phyloP scores from a whole-genome alignment of 345 rosid genomes.

The Pugionium cornutum region DNA sequence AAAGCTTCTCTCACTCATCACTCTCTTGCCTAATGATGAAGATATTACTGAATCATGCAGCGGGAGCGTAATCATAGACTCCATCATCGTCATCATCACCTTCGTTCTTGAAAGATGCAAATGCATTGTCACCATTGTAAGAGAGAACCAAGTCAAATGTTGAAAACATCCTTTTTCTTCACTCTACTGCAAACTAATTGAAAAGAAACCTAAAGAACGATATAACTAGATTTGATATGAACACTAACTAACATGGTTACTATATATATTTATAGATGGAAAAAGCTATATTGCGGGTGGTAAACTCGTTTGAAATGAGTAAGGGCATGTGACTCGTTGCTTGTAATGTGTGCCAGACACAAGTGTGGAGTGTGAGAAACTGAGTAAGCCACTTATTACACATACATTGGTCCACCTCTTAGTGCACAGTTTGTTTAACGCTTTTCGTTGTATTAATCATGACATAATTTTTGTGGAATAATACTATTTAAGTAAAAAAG shows the following conservation, averaged over 20 bases:
- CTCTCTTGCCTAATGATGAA: not conserved
- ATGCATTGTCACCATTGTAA: not conserved
- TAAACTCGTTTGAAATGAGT: slow-evolving; percentile 8
- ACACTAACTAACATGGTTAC: slow-evolving; percentile 21
- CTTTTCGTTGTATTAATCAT: not conserved
- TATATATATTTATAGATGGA: slow-evolving; percentile 25
- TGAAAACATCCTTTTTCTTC: slow-evolving; percentile 3
- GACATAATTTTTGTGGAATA: not conserved
- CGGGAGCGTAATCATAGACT: slow-evolving; percentile 35
- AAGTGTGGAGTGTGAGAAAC: slow-evolving; percentile 36
- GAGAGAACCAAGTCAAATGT: slow-evolving; percentile 7
- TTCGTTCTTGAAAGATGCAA: slow-evolving; percentile 29
- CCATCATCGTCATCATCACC: slow-evolving; percentile 38
- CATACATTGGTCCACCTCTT: slow-evolving; percentile 36
- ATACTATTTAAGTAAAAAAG: too few species aligned
- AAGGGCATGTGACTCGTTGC: slow-evolving; percentile 18
- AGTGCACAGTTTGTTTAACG: slow-evolving; percentile 17
- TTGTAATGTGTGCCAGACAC: slow-evolving; percentile 39
- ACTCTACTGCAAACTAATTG: slow-evolving; percentile 15
- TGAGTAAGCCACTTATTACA: too few species aligned
- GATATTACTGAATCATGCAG: slow-evolving; percentile 33
- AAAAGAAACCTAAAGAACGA: not conserved
- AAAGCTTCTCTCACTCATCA: too few species aligned
- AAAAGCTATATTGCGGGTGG: slow-evolving; percentile 15
- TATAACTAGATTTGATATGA: not conserved